phyloP scores from a whole-genome alignment of 345 rosid species.

The Aquilaria sinensis region DNA sequence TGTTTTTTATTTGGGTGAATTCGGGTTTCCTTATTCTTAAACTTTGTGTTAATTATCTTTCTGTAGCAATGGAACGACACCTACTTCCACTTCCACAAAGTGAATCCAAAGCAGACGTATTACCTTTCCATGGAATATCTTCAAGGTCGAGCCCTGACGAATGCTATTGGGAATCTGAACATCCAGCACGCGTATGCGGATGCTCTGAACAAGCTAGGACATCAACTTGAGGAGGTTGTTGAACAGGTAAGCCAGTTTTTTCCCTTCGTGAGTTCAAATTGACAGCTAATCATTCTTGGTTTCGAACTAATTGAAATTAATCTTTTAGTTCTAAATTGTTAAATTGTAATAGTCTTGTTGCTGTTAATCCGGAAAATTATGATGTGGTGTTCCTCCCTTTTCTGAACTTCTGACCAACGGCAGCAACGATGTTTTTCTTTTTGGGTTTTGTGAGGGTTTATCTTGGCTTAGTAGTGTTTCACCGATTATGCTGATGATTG shows the following conservation, averaged over 20 bases:
- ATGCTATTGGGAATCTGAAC: constrained; percentile 76
- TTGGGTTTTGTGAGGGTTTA: no score
- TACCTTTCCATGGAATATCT: constrained; percentile 97
- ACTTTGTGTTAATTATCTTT: constrained; percentile 11
- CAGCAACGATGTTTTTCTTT: no score
- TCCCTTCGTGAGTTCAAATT: neutral
- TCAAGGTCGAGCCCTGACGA: constrained; percentile 93
- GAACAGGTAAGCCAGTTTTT: constrained; percentile 51
- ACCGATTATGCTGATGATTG: constrained; percentile 6
- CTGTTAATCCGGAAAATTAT: no score
- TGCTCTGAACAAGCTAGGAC: constrained; percentile 73
- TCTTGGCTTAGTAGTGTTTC: no score
- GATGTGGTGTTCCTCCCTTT: no score
- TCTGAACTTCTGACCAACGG: no score
- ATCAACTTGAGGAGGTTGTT: constrained; percentile 75
- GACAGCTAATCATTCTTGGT: no score
- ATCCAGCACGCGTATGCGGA: constrained; percentile 72
- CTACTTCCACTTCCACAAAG: constrained; percentile 65
- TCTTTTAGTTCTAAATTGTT: no score
- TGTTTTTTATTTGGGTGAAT: neutral
- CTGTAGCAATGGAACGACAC: constrained; percentile 94
- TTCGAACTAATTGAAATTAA: no score
- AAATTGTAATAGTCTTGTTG: no score
- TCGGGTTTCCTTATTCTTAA: constrained; percentile 6
- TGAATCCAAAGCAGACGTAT: constrained; percentile 86